Evolutionary conservation across 2,329 filamentous ascomycete genomes (phyloP).

Genomic region (Fusarium brachygibbosum): DNA sequence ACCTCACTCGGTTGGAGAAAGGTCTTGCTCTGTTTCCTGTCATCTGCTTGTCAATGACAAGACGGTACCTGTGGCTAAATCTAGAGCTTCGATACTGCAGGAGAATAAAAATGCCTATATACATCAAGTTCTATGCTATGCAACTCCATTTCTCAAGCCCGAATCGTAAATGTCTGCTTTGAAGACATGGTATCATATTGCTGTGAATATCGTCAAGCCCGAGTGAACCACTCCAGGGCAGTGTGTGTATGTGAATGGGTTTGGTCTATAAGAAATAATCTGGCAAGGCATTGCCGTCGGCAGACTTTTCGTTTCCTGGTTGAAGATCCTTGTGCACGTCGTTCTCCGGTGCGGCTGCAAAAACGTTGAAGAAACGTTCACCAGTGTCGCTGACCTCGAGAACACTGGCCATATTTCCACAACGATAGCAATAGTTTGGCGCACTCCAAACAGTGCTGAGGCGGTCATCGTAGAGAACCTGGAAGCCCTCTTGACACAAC

Average conservation of each 20-base stretch:
- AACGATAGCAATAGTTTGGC: conserved; percentile 95
- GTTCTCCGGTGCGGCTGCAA: conserved; percentile 96
- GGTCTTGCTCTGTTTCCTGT: conserved; percentile 41
- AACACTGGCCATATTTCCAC: conserved; percentile 97
- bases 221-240: conserved; percentile 23
- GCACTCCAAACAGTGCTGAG: conserved; percentile 98
- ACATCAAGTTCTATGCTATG: conserved; percentile 48
- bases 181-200: conserved; percentile 48
- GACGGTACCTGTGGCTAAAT: conserved; percentile 29
- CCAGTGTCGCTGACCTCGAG: conserved; percentile 95
- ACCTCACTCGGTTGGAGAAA: conserved; percentile 27
- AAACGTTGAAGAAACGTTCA: conserved; percentile 97
- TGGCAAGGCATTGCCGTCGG: conserved; percentile 73
- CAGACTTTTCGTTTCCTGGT: conserved; percentile 78
- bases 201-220: conserved; percentile 41
- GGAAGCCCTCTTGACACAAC: conserved; percentile 97
- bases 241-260: conserved; percentile 11
- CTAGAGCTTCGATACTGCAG: conserved; percentile 32
- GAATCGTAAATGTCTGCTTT: conserved; percentile 33
- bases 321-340: conserved; percentile 90
- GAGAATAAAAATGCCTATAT: conserved; percentile 40
- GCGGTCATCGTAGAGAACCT: conserved; percentile 94
- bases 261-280: conserved; percentile 75
- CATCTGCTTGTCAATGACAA: conserved; percentile 34
- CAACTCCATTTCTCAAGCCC: conserved; percentile 35